Conservation (phyloP, 306 rosid species). For the barrel medic (Medicago truncatula) region MtrunA17r5.0-ANR NC_053048.1:50836501-50837000, state of each 20-base stretch:
- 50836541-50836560: conserved; percentile 45
- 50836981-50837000: conserved; percentile 98
- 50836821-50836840: conserved; percentile 7
- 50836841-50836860: not conserved
- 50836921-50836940: conserved; percentile 30
- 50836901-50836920: conserved; percentile 26
- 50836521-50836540: conserved; percentile 68
- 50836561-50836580: conserved; percentile 32
- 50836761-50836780: conserved; percentile 17
- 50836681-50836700: conserved; percentile 69
- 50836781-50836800: conserved; percentile 26
- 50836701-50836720: conserved; percentile 27
- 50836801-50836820: not conserved
- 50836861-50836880: not conserved
- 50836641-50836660: conserved; percentile 78
- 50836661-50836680: conserved; percentile 94
- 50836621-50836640: conserved; percentile 65
- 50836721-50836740: conserved; percentile 27
- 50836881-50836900: conserved; percentile 19
- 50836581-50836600: conserved; percentile 37
- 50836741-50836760: conserved; percentile 2
- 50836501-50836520: conserved; percentile 50
- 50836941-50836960: conserved; percentile 38
- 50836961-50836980: conserved; percentile 57
- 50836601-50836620: conserved; percentile 28